phyloP scores from a whole-genome alignment of 1,139 yeast species.

The Meyerozyma smithsonii region DNA sequence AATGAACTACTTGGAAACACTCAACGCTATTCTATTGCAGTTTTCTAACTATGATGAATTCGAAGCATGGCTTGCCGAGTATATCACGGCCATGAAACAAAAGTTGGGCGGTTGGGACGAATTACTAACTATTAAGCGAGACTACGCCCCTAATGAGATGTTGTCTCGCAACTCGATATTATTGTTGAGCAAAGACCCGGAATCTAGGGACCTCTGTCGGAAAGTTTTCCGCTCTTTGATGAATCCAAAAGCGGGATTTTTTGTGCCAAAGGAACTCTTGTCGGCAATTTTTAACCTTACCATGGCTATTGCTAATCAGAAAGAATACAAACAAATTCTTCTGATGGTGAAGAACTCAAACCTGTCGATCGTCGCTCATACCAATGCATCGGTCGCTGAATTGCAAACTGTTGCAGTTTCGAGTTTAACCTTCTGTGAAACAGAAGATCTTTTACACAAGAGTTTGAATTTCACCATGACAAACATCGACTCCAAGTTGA shows the following conservation, averaged over 20 bases:
- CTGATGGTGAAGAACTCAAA: constrained; percentile 49
- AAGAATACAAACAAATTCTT: constrained; percentile 54
- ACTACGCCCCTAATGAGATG: constrained; percentile 27
- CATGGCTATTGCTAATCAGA: constrained; percentile 31
- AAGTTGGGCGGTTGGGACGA: constrained; percentile 24
- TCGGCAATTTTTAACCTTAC: constrained; percentile 30
- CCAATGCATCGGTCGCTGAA: constrained; percentile 26
- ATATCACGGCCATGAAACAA: constrained; percentile 15
- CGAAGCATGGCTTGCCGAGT: constrained; percentile 18
- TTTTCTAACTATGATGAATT: constrained; percentile 23
- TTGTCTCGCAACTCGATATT: constrained; percentile 38
- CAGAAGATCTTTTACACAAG: constrained; percentile 43
- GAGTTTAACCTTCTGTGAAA: constrained; percentile 45
- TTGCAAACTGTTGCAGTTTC: constrained; percentile 52
- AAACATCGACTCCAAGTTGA: constrained; percentile 49
- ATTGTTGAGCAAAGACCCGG: constrained; percentile 27
- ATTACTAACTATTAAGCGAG: constrained; percentile 5
- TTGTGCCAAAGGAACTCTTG: constrained; percentile 45
- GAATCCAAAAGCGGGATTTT: constrained; percentile 41
- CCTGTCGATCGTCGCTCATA: constrained; percentile 27
- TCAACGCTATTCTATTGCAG: constrained; percentile 26
- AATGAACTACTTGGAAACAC: constrained; percentile 27
- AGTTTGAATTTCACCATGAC: constrained; percentile 51
- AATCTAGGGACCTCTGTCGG: constrained; percentile 28
- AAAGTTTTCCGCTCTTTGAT: constrained; percentile 39